Evolutionary conservation across 768 basidiomycete genomes (phyloP), one percentile per base, ranked within the genome.

Genomic region (Boletus subcaerulescens): DNA sequence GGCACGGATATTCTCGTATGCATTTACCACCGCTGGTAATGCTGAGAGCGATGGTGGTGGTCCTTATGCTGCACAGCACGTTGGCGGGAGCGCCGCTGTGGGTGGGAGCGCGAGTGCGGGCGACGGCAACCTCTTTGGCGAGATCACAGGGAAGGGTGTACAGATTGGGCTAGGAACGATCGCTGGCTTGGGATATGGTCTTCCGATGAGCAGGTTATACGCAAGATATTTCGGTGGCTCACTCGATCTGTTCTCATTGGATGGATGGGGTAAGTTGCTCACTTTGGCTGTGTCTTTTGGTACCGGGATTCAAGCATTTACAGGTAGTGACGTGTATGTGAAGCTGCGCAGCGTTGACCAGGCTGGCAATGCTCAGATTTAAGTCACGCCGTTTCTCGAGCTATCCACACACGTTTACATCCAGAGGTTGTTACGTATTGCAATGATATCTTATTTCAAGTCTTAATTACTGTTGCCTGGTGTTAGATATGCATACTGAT

Each of bases 151-250:
- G 0, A 86, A 87, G 62, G 87, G 89, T 8, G 62, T 93, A 39
- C 87, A 91, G 65, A 84, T 83, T 10, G 90, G 89, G 14, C 74
- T 93, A 64, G 93, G 93, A n/a, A 91, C 91, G 4, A 89, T 95
- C 53, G 92, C 93, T 8, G 93, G 93, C 0, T 71, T 95, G 31
- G 93, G 93, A 3, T 95, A 93, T 59, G 93, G 93, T 1, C 72
- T 91, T 50, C 89, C 88, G 12, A 89, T 91, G 89, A 89, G 87
- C 68, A 78, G 78, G 53, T 67, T 90, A 45, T 89, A 89, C 62
- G 84, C 87, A 15, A 82, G 75, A 80, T 94, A 94, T 67, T 95
- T 95, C 62, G 91, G 92, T 11, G 93, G 92, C 17, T 86, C 86
- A 5, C 76, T 95, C 24, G 88, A 93, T 60, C 73, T 96, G 41